Conservation (phyloP, 2,329 filamentous ascomycete genomes). For the Septoria linicola region DNA sequence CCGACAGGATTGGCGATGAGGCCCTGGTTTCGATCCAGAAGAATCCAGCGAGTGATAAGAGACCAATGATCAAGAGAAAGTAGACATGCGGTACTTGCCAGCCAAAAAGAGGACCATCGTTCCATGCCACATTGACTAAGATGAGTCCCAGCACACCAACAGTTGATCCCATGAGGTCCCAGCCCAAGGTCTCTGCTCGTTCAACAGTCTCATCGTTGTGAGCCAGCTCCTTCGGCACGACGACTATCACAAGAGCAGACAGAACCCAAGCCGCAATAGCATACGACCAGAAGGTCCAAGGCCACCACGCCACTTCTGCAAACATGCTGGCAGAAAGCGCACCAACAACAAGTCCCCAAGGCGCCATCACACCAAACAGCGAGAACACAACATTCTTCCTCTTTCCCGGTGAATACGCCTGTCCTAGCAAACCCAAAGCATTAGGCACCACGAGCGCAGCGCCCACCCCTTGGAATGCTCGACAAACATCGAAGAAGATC, state of each 20-base stretch:
- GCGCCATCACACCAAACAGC: conserved; percentile 41
- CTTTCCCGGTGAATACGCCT: conserved; percentile 37
- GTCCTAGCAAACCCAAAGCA: conserved; percentile 40
- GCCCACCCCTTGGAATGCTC: conserved; percentile 44
- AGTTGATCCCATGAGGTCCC: conserved; percentile 33
- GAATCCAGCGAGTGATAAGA: conserved; percentile 33
- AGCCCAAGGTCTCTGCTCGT: conserved; percentile 16
- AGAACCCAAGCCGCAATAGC: conserved; percentile 31
- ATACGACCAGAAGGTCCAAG: conserved; percentile 37
- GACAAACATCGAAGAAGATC: conserved; percentile 40
- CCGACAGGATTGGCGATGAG: conserved; percentile 29
- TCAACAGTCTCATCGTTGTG: conserved; percentile 25
- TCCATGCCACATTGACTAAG: conserved; percentile 37
- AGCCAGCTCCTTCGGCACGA: conserved; percentile 30
- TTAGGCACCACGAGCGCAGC: conserved; percentile 41
- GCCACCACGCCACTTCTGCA: conserved; percentile 37
- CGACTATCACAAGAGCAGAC: conserved; percentile 28
- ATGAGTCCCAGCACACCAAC: conserved; percentile 36
- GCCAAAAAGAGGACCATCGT: conserved; percentile 37
- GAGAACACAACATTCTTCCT: conserved; percentile 43
- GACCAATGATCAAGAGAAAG: conserved; percentile 34
- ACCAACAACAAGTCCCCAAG: conserved; percentile 40
- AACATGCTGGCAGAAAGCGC: conserved; percentile 39
- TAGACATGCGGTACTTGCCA: conserved; percentile 35
- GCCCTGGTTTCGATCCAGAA: conserved; percentile 34